phyloP scores from a whole-genome alignment of 2,329 filamentous ascomycete species.

The Penicillium oxalicum region DNA sequence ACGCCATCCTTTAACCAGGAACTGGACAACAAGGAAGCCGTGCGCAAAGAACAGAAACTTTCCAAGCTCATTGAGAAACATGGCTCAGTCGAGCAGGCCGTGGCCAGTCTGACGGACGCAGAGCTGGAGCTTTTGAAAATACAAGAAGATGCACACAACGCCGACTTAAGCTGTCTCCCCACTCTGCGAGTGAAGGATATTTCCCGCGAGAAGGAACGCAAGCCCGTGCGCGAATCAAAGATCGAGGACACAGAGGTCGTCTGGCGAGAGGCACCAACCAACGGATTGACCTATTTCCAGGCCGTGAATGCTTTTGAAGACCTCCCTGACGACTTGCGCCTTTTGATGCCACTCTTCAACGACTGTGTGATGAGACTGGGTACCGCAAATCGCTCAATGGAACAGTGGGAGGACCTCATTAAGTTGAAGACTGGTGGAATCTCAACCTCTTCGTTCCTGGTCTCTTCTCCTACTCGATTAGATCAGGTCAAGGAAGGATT shows the following conservation, averaged over 20 bases:
- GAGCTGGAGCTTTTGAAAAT: conserved; percentile 75
- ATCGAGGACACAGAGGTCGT: conserved; percentile 65
- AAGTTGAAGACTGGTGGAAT: conserved; percentile 94
- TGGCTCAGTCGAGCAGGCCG: conserved; percentile 65
- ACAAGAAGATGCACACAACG: conserved; percentile 75
- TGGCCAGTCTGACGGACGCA: conserved; percentile 64
- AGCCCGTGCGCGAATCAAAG: conserved; percentile 55
- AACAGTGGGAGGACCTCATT: conserved; percentile 90
- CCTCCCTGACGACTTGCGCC: conserved; percentile 75
- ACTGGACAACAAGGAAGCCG: conserved; percentile 68
- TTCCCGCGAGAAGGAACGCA: conserved; percentile 67
- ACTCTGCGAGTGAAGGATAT: conserved; percentile 88
- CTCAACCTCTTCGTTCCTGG: conserved; percentile 75
- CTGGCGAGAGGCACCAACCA: conserved; percentile 89
- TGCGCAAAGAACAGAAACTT: conserved; percentile 69
- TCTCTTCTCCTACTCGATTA: conserved; percentile 68
- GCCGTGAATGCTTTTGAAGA: conserved; percentile 74
- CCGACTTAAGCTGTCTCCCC: conserved; percentile 81
- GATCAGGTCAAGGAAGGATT: conserved; percentile 71
- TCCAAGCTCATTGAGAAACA: conserved; percentile 61
- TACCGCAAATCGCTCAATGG: conserved; percentile 81
- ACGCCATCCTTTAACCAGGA: conserved; percentile 68
- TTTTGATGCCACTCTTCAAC: conserved; percentile 82
- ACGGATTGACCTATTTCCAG: conserved; percentile 92
- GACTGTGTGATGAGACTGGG: conserved; percentile 91